phyloP scores from a whole-genome alignment of 768 basidiomycete genomes.

The Hydnomerulius pinastri region DNA sequence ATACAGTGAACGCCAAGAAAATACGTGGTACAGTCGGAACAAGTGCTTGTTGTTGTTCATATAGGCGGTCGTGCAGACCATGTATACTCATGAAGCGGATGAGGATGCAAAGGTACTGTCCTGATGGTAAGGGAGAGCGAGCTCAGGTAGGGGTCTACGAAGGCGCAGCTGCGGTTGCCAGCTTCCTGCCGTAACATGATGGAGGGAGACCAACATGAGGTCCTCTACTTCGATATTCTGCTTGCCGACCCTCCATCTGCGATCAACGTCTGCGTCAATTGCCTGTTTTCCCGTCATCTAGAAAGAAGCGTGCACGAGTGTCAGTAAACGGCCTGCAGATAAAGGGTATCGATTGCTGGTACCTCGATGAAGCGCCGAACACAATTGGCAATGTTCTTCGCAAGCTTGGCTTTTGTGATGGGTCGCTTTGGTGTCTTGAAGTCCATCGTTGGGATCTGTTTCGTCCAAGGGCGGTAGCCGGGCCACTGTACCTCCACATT shows the following conservation, averaged over 20 bases:
- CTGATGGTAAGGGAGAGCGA: background rate
- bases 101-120: conserved; percentile 1
- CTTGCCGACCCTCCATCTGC: conserved; percentile 62
- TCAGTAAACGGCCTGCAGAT: too few relatives aligned
- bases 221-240: conserved; percentile 62
- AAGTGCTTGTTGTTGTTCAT: too few relatives aligned
- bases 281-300: conserved; percentile 50
- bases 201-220: conserved; percentile 73
- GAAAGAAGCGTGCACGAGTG: conserved; percentile 8
- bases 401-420: conserved; percentile 74
- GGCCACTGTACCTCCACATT: conserved; percentile 59
- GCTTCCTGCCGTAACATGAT: conserved; percentile 80
- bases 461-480: conserved; percentile 74
- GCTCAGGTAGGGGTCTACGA: background rate
- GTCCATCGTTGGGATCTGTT: conserved; percentile 82
- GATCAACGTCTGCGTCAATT: conserved; percentile 68
- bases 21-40: too few relatives aligned
- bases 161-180: conserved; percentile 82
- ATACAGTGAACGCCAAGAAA: too few relatives aligned
- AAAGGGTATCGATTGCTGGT: conserved; percentile 13
- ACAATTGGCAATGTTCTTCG: conserved; percentile 79
- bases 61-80: too few relatives aligned
- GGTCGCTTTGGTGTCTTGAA: conserved; percentile 77
- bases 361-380: conserved; percentile 69
- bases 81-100: conserved; percentile 1